These are phyloP conservation scores for Claviceps maximensis DNA, from an alignment of 2,329 filamentous ascomycete genomes.

Conservation along the genomic window DNA sequence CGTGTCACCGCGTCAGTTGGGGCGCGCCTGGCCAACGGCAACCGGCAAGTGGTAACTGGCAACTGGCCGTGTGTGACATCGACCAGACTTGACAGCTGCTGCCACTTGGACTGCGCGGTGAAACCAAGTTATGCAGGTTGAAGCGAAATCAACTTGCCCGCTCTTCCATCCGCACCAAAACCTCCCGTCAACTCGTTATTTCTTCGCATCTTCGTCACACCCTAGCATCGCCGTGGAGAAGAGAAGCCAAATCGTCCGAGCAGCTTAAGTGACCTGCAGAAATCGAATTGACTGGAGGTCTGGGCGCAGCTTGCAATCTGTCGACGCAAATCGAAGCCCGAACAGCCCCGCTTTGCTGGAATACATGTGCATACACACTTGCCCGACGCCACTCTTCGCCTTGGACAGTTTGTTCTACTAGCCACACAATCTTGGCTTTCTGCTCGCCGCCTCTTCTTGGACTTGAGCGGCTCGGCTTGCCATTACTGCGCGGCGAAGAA, in stretches of 20 bases:
- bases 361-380: background rate
- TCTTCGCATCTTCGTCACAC: background rate
- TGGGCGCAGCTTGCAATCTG: background rate
- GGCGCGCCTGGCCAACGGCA: background rate
- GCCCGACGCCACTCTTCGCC: conserved; percentile 2
- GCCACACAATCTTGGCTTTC: conserved; percentile 1
- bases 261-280: background rate
- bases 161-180: background rate
- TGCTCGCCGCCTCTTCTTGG: conserved; percentile 1
- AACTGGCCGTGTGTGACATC: background rate
- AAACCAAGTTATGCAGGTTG: background rate
- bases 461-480: conserved; percentile 1
- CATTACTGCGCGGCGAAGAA: conserved; percentile 2
- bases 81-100: background rate
- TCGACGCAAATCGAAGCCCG: background rate
- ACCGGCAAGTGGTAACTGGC: background rate
- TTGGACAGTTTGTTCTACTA: background rate
- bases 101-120: background rate
- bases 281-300: background rate
- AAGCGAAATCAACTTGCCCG: background rate
- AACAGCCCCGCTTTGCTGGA: conserved; percentile 3
- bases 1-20: background rate
- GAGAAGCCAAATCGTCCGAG: background rate
- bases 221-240: no score
- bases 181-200: background rate